Evolutionary conservation across 192 early-diverging fungal species (phyloP).

Genomic region (Coemansia reversa): DNA sequence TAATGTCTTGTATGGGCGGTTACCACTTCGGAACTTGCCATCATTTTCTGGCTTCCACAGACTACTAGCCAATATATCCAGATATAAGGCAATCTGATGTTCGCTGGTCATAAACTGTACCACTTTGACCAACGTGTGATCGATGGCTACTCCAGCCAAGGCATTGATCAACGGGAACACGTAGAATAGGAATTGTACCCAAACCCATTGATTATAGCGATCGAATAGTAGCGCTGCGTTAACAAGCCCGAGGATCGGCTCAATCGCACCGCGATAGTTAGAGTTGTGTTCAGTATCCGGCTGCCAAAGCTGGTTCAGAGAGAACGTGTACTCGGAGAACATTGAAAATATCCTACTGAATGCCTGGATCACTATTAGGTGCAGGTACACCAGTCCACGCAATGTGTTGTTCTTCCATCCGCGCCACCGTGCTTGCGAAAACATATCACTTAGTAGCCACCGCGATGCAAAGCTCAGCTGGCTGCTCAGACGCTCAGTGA

Average conservation of each 20-base stretch:
- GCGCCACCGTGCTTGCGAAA: conserved; percentile 49
- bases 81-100: conserved; percentile 42
- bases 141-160: conserved; percentile 45
- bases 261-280: conserved; percentile 45
- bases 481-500: conserved; percentile 38
- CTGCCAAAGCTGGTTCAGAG: conserved; percentile 52
- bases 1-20: conserved; percentile 49
- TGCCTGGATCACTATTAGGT: conserved; percentile 49
- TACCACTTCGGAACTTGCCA: conserved; percentile 30
- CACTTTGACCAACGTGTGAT: conserved; percentile 46
- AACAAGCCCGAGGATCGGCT: conserved; percentile 28
- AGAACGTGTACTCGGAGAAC: conserved; percentile 55
- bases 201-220: conserved; percentile 52
- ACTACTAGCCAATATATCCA: conserved; percentile 28
- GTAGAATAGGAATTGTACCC: conserved; percentile 53
- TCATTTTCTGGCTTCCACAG: conserved; percentile 50
- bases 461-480: conserved; percentile 51
- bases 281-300: conserved; percentile 23
- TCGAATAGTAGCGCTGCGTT: conserved; percentile 40
- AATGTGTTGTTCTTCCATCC: conserved; percentile 52
- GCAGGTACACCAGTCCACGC: conserved; percentile 44
- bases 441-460: conserved; percentile 53
- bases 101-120: conserved; percentile 40
- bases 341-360: conserved; percentile 43
- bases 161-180: conserved; percentile 51